A percentile compares a stretch with the other conserved stretches of the same genome.
phyloP scores from a whole-genome alignment of 306 rosid genomes.

The Corylus heterophylla region DNA sequence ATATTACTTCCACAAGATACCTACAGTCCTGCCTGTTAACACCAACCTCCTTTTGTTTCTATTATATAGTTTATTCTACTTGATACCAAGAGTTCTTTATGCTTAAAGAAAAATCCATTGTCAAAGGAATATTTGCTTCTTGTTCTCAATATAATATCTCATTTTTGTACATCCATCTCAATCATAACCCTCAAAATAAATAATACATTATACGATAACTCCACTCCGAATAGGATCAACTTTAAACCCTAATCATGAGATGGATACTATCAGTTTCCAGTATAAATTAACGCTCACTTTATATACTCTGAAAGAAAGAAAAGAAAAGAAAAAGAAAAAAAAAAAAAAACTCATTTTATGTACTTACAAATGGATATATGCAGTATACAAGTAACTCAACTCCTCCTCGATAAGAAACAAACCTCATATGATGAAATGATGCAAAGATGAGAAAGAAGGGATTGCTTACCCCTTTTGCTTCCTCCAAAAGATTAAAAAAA shows the following conservation, averaged over 20 bases:
- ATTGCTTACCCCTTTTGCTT: constrained; percentile 61
- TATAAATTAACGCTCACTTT: constrained; percentile 70
- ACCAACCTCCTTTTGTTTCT: constrained; percentile 24
- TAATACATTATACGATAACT: not conserved
- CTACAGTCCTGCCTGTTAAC: not conserved
- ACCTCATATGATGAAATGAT: constrained; percentile 47
- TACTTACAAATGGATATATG: constrained; percentile 72
- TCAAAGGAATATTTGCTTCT: constrained; percentile 29
- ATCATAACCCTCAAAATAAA: constrained; percentile 13
- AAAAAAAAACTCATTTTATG: constrained; percentile 56
- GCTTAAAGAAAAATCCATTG: constrained; percentile 44
- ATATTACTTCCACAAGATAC: no score
- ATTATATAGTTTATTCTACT: constrained; percentile 23
- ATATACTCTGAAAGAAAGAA: constrained; percentile 6
- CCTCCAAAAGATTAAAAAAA: constrained; percentile 22
- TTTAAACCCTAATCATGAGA: no score
- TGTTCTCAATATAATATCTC: not conserved
- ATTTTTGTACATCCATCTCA: not conserved
- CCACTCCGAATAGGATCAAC: not conserved
- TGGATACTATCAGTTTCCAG: not conserved
- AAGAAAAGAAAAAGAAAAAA: no score
- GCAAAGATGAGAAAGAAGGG: constrained; percentile 40
- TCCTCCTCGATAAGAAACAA: constrained; percentile 57
- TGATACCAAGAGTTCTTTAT: constrained; percentile 32
- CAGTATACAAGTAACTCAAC: constrained; percentile 71